Evolutionary conservation across 2,329 filamentous ascomycete species (phyloP).

Genomic region (Hymenoscyphus repandus): DNA sequence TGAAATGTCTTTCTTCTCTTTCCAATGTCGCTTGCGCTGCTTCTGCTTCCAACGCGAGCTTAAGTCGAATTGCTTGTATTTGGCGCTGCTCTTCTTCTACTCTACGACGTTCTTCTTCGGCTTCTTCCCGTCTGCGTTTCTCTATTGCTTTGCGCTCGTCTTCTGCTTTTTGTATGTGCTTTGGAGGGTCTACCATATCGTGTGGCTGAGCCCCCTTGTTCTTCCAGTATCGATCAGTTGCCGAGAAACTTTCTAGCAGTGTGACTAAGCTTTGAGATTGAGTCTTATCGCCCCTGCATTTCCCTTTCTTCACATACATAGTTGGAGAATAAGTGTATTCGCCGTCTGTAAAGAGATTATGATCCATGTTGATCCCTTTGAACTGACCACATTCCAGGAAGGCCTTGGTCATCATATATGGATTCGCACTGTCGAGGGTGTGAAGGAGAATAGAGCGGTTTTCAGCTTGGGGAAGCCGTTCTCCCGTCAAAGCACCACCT

Average conservation of each 20-base stretch:
- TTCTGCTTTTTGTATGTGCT: constrained; percentile 11
- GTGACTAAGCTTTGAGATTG: constrained; percentile 2
- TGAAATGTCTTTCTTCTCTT: constrained; percentile 9
- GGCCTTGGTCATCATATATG: constrained; percentile 48
- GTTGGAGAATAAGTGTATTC: constrained; percentile 57
- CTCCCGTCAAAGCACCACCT: constrained; percentile 39
- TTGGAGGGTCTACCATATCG: constrained; percentile 4
- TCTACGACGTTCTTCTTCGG: constrained; percentile 9
- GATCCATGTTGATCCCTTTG: constrained; percentile 57
- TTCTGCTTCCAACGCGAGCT: constrained; percentile 15
- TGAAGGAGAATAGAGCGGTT: constrained; percentile 55
- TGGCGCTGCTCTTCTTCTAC: constrained; percentile 16
- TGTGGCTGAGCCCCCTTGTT: constrained; percentile 4
- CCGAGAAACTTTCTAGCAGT: constrained; percentile 7
- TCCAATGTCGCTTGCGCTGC: constrained; percentile 16
- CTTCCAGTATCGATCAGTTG: constrained; percentile 8
- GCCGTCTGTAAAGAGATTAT: constrained; percentile 47
- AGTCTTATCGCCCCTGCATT: constrained; percentile 11
- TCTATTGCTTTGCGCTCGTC: constrained; percentile 13
- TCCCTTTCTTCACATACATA: constrained; percentile 45
- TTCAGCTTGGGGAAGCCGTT: constrained; percentile 48
- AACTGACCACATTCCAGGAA: constrained; percentile 59
- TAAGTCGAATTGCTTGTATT: constrained; percentile 5
- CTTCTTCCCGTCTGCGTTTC: constrained; percentile 9
- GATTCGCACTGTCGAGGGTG: constrained; percentile 51